Base-by-base conservation (phyloP, 306 rosid species). In the Abrus precatorius region DNA sequence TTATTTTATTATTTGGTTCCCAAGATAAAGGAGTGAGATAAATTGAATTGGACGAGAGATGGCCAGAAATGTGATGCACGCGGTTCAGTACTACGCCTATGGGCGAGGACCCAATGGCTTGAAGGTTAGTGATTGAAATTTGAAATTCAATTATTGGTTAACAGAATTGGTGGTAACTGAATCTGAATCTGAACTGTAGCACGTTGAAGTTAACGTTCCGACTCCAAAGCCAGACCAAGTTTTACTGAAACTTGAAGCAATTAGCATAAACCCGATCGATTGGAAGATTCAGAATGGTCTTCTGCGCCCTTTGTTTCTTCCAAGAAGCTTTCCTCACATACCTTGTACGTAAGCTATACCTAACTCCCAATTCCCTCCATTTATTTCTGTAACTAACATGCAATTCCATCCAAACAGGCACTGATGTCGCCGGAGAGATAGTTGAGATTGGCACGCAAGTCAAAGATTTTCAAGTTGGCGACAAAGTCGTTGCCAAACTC, bases 251-350 rank as follows among this genome's bases (percentile, higher is more conserved):
- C 8, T 90, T 47, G 94, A 93, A 87, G 97, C 95, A 32, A 77
- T 79, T 43, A 69, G 84, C 84, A 59, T 93, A 5, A 93, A 91
- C 80, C 94, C 94, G 6, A 9, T 89, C 53, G 97, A 91, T 86
- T 90, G 97, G 93, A 91, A 90, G 83, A 86, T 91, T 83, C 97
- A 91, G 83, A 86, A 80, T 69, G 97, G 97, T 55, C 0, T 20
- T 29, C 41, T 85, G 4, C 83, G 93, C 29, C 83, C 88, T 80
- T 3, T 89, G 0, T 71, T 75, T 57, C 0, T 85, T 0, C 97
- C 97, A 57, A 59, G 87, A 52, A 63, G 63, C 7, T 78, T 93
- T 60, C 97, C 97, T 54, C 79, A 88, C 43, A 82, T 81, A 56
- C 98, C 97, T 7, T 80, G 97, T 93, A 85, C 28, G 41, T n/a